A percentile compares a stretch with the other conserved stretches of the same genome.
phyloP scores from a whole-genome alignment of 495 filamentous ascomycete species.

The Hyaloscypha hepaticicola region DNA sequence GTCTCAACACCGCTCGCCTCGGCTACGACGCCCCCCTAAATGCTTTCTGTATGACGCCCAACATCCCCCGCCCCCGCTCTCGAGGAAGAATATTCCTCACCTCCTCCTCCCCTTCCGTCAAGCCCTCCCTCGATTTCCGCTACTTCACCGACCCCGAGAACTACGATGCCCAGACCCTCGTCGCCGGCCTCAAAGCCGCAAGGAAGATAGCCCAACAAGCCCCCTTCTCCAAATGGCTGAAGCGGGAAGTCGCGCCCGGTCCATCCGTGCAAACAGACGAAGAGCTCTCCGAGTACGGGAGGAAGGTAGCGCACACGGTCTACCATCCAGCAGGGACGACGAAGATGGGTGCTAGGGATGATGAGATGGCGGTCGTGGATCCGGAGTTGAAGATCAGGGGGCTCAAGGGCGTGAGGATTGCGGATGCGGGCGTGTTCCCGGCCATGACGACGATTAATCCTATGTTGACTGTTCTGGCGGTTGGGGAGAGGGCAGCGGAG shows the following conservation, averaged over 20 bases:
- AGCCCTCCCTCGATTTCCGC: slow-evolving; percentile 81
- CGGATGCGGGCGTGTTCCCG: slow-evolving; percentile 62
- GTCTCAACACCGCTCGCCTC: slow-evolving; percentile 66
- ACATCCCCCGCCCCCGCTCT: slow-evolving; percentile 79
- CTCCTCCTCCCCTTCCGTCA: slow-evolving; percentile 65
- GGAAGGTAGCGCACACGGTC: slow-evolving; percentile 76
- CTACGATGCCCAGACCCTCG: slow-evolving; percentile 78
- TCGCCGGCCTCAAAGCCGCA: slow-evolving; percentile 72
- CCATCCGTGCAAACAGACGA: slow-evolving; percentile 66
- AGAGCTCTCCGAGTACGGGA: slow-evolving; percentile 70
- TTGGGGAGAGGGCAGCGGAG: slow-evolving; percentile 64
- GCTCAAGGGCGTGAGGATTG: slow-evolving; percentile 53
- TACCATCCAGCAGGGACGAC: slow-evolving; percentile 86
- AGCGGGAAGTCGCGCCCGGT: slow-evolving; percentile 75
- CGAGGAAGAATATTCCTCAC: slow-evolving; percentile 71
- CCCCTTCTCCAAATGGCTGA: slow-evolving; percentile 78
- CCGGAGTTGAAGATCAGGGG: slow-evolving; percentile 54
- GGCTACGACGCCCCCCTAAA: slow-evolving; percentile 70
- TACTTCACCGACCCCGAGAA: slow-evolving; percentile 86
- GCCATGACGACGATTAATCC: slow-evolving; percentile 59
- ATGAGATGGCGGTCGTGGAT: slow-evolving; percentile 62
- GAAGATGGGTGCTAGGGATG: slow-evolving; percentile 74
- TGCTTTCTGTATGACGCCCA: slow-evolving; percentile 90
- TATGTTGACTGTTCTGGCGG: slow-evolving; percentile 62
- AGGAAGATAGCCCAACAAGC: slow-evolving; percentile 66